phyloP scores from a whole-genome alignment of 2,329 filamentous ascomycete species.

The Neofusicoccum sp. region DNA sequence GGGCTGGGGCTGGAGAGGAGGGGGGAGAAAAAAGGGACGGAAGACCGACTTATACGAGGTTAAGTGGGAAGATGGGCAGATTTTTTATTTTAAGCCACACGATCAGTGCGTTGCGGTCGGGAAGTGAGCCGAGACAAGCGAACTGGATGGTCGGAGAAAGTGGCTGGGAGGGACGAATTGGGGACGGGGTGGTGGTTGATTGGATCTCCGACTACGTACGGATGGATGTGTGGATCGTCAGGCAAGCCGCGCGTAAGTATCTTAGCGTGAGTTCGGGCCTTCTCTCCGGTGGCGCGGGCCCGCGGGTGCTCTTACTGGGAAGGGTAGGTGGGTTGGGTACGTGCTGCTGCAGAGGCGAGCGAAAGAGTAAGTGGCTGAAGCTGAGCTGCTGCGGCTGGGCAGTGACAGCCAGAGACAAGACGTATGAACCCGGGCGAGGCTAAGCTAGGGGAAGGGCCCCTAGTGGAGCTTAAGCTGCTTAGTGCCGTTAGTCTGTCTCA shows the following conservation, averaged over 20 bases:
- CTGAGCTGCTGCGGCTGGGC: neutral
- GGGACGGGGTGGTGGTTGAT: too few species aligned
- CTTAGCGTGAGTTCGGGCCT: neutral
- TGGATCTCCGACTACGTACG: too few species aligned
- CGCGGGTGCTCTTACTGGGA: conserved; percentile 8
- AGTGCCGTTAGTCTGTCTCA: conserved; percentile 15
- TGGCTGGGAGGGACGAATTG: too few species aligned
- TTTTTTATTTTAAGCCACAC: neutral
- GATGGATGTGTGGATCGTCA: neutral
- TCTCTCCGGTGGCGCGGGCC: neutral
- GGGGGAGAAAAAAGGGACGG: neutral
- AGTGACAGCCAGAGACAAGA: neutral
- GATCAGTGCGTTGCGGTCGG: too few species aligned
- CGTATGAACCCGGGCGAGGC: neutral
- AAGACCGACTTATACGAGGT: neutral
- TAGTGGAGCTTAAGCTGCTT: neutral
- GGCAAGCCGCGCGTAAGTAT: neutral
- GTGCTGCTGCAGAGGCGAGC: neutral
- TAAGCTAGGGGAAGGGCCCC: neutral
- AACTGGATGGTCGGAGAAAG: too few species aligned
- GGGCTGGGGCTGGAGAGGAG: neutral
- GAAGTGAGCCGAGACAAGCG: too few species aligned
- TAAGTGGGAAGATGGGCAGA: neutral
- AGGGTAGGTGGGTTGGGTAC: neutral
- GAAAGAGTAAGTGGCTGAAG: neutral